Evolutionary conservation across 2,329 filamentous ascomycete genomes (phyloP), one percentile per base, ranked within the genome.

Genomic region (Metarhizium guizhouense): DNA sequence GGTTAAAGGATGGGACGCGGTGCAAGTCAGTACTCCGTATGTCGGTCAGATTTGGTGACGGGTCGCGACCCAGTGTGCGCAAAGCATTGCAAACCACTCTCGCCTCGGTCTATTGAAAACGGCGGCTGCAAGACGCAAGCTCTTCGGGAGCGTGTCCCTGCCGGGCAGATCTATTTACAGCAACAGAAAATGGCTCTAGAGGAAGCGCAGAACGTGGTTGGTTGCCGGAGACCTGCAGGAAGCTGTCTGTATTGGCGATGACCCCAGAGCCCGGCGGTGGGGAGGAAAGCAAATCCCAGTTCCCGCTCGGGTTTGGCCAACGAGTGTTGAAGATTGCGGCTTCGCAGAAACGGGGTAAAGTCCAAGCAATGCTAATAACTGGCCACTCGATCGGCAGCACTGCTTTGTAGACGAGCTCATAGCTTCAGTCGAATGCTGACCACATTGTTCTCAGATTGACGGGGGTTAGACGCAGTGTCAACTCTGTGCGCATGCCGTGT

Each of bases 81-180:
- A 10, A 13, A 16, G 40, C 54, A 40, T 29, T 38, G 25, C 25
- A 25, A 25, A 45, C 48, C 20, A 30, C 38, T 16, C 40, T 48
- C 40, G 40, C 49, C 30, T 53, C 30, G 30, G 43, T 36, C 42
- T 47, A 51, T 51, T n/a, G 13, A 47, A 34, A 25, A 47, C 57
- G 14, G 52, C 48, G 54, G 45, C 54, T 34, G 32, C 32, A 50
- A 38, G 36, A 53, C 45, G 56, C 53, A 47, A 47, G 30, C 18
- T 48, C 32, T 43, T 40, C 49, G 53, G 53, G 38, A 36, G 34
- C 10, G 32, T 50, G 45, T 36, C 34, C 40, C 43, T 49, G 18
- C 10, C 18, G 16, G 20, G 47, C 16, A 25, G 20, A 48, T 57
- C 55, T 57, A 59, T 55, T 50, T 55, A 34, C 42, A 45, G 57